A percentile compares a stretch with the other conserved stretches of the same genome.
phyloP scores from a whole-genome alignment of 306 rosid species.

The Dalbergia cultrata region DNA sequence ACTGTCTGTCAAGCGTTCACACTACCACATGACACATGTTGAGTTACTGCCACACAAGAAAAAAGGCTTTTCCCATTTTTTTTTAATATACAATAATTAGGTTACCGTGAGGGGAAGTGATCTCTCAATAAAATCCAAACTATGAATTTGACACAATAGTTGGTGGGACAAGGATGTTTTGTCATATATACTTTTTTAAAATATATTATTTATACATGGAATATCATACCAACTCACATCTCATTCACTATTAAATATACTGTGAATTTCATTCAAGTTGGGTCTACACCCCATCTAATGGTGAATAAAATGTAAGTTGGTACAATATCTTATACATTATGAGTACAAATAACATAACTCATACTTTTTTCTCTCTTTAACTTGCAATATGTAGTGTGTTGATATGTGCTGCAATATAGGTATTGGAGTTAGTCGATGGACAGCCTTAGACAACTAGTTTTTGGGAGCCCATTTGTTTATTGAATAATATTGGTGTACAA shows the following conservation, averaged over 20 bases:
- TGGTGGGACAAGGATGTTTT: conserved; percentile 23
- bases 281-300: too few relatives aligned
- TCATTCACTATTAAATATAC: too few relatives aligned
- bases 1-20: conserved; percentile 36
- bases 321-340: too few relatives aligned
- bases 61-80: neutral
- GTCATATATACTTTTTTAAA: neutral
- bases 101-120: neutral
- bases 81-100: neutral
- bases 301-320: too few relatives aligned
- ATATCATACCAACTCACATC: too few relatives aligned
- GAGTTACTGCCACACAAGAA: conserved; percentile 34
- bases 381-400: neutral
- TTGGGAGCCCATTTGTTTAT: too few relatives aligned
- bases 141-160: neutral
- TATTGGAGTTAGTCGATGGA: too few relatives aligned
- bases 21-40: conserved; percentile 34
- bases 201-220: too few relatives aligned
- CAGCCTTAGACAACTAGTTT: too few relatives aligned
- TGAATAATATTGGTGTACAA: too few relatives aligned
- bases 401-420: neutral
- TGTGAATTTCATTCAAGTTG: too few relatives aligned
- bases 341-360: too few relatives aligned
- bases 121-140: neutral
- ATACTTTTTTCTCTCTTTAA: neutral